Conservation (phyloP, 352 stramenopile species). For the Phytopythium oedochilum region DNA sequence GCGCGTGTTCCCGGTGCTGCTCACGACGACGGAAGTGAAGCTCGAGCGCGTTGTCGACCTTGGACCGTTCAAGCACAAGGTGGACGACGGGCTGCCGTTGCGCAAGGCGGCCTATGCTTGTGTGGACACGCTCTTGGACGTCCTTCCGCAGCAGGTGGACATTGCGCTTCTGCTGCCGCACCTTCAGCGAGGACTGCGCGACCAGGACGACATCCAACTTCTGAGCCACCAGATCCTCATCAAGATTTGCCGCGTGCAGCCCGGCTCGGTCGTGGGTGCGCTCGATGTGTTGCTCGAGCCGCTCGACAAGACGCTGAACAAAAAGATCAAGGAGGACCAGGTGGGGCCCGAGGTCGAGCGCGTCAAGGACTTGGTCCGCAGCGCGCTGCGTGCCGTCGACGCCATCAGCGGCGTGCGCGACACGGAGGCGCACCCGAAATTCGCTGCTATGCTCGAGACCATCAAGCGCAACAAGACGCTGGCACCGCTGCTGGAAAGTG, state of each 20-base stretch:
- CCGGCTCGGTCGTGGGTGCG: conserved; percentile 76
- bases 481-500: conserved; percentile 49
- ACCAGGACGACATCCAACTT: conserved; percentile 97
- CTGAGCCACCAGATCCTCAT: conserved; percentile 96
- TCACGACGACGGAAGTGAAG: conserved; percentile 91
- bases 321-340: conserved; percentile 94
- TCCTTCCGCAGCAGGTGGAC: conserved; percentile 90
- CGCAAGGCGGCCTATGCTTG: conserved; percentile 93
- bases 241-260: conserved; percentile 87
- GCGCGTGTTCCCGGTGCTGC: conserved; percentile 88
- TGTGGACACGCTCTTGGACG: conserved; percentile 95
- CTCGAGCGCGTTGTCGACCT: conserved; percentile 96
- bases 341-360: conserved; percentile 95
- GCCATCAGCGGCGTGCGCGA: conserved; percentile 69
- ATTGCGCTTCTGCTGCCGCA: conserved; percentile 91
- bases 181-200: conserved; percentile 87
- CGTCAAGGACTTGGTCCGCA: conserved; percentile 96
- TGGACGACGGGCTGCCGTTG: conserved; percentile 86
- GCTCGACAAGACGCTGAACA: conserved; percentile 95
- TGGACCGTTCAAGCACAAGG: conserved; percentile 98
- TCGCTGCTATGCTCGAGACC: conserved; percentile 52
- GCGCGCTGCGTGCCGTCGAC: conserved; percentile 87
- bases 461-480: conserved; percentile 69
- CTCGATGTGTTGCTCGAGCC: conserved; percentile 90
- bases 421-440: conserved; percentile 67